Percentiles rank a stretch among this genome's conserved stretches.
Evolutionary conservation across 495 filamentous ascomycete species (phyloP).

Genomic region (Podospora pseudocomata): DNA sequence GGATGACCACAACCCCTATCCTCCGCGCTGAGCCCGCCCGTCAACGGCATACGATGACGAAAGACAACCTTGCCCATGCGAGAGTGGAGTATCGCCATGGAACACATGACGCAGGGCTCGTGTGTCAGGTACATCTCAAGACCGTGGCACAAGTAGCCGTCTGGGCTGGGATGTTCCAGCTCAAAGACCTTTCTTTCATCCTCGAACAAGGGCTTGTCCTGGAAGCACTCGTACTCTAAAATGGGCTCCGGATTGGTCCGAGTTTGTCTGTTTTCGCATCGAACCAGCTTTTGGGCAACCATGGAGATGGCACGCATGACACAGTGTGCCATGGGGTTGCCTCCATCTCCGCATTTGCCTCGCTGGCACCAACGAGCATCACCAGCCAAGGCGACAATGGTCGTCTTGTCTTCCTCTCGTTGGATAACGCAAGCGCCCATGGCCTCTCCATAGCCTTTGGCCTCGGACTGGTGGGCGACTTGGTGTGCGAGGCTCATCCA

Average conservation of each 20-base stretch:
- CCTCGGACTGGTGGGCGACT: conserved; percentile 55
- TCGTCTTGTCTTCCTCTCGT: conserved; percentile 36
- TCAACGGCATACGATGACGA: conserved; percentile 57
- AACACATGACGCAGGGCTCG: conserved; percentile 94
- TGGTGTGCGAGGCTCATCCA: conserved; percentile 68
- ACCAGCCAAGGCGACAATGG: conserved; percentile 67
- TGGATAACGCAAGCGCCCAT: conserved; percentile 85
- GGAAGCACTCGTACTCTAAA: conserved; percentile 46
- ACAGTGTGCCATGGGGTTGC: conserved; percentile 77
- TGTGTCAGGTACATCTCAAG: conserved; percentile 89
- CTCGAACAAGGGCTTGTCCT: conserved; percentile 41
- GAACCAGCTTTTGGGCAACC: conserved; percentile 67
- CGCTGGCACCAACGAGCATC: conserved; percentile 67
- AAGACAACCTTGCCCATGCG: conserved; percentile 83
- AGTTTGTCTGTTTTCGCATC: conserved; percentile 36
- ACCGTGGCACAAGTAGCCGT: conserved; percentile 91
- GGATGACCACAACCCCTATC: conserved; percentile 40
- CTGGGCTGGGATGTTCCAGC: conserved; percentile 44
- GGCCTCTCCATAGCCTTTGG: conserved; percentile 57
- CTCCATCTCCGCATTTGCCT: conserved; percentile 43
- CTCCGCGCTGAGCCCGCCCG: conserved; percentile 54
- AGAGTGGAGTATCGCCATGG: conserved; percentile 91
- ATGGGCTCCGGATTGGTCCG: conserved; percentile 23
- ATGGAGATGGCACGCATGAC: conserved; percentile 84
- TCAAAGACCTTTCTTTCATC: conserved; percentile 44